A percentile compares a stretch with the other conserved stretches of the same genome.
phyloP scores from a whole-genome alignment of 495 filamentous ascomycete species.

The Daldinia caldariorum region DNA sequence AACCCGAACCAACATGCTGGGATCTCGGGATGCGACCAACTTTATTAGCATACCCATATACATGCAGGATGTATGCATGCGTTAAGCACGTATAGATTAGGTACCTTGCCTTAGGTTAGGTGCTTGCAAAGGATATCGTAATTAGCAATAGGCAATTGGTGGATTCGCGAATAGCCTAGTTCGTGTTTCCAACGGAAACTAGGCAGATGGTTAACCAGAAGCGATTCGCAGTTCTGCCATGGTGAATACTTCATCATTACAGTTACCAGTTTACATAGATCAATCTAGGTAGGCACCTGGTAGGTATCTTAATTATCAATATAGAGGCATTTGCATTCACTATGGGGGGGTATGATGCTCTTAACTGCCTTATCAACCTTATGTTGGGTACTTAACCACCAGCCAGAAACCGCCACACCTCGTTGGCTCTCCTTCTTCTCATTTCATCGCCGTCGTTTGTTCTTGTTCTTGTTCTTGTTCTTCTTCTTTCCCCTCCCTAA shows the following conservation, averaged over 20 bases:
- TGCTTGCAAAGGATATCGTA: background rate
- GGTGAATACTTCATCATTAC: too few relatives aligned
- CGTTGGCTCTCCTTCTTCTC: background rate
- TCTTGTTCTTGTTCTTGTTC: background rate
- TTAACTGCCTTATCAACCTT: constrained; percentile 4
- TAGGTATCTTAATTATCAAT: too few relatives aligned
- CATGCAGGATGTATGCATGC: background rate
- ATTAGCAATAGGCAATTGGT: background rate
- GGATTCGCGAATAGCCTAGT: background rate
- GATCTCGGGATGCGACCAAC: constrained; percentile 33
- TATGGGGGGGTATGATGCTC: constrained; percentile 1
- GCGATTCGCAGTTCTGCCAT: background rate
- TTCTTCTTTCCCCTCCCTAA: background rate
- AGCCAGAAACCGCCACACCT: constrained; percentile 8
- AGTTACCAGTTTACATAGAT: too few relatives aligned
- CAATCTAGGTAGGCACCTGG: too few relatives aligned
- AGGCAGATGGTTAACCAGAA: background rate
- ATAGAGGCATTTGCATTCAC: constrained; percentile 13
- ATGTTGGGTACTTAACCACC: background rate
- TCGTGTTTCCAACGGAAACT: background rate
- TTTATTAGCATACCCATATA: constrained; percentile 4
- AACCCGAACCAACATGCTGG: constrained; percentile 15
- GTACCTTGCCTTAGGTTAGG: background rate
- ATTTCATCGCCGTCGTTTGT: constrained; percentile 7
- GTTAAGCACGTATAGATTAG: background rate